phyloP scores from a whole-genome alignment of 2,329 filamentous ascomycete species.

The Pyricularia sp. region DNA sequence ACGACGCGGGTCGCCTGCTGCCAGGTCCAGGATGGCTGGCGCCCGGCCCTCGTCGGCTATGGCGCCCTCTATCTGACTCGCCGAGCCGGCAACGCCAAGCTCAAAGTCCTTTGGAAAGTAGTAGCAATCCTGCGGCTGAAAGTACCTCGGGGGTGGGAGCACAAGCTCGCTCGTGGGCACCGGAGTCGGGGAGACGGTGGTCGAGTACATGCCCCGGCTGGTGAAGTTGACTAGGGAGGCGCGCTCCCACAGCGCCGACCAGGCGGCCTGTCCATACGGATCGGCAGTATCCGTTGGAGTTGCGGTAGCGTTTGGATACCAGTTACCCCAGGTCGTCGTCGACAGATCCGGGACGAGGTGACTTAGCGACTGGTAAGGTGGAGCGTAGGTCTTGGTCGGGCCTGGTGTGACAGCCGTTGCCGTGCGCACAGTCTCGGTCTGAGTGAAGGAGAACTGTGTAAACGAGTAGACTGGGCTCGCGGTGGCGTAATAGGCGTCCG shows the following conservation, averaged over 20 bases:
- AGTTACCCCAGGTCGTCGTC: slow-evolving; percentile 27
- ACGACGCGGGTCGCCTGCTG: slow-evolving; percentile 3
- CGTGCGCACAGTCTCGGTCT: slow-evolving; percentile 23
- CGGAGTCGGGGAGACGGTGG: slow-evolving; percentile 41
- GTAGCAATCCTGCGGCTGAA: slow-evolving; percentile 32
- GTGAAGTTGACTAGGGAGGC: slow-evolving; percentile 22
- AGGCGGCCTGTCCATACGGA: slow-evolving; percentile 25
- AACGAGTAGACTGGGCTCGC: slow-evolving; percentile 7
- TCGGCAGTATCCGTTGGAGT: slow-evolving; percentile 19
- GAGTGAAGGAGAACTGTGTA: slow-evolving; percentile 18
- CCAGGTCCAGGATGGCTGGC: slow-evolving; percentile 28
- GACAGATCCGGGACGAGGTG: slow-evolving; percentile 20
- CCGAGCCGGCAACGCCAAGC: slow-evolving; percentile 34
- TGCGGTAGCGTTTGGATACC: slow-evolving; percentile 20
- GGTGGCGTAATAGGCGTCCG: neutral
- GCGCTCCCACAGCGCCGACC: slow-evolving; percentile 21
- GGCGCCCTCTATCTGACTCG: slow-evolving; percentile 32
- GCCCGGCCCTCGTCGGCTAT: slow-evolving; percentile 28
- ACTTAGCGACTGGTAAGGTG: slow-evolving; percentile 20
- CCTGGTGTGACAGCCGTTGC: slow-evolving; percentile 19
- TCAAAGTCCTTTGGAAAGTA: slow-evolving; percentile 34
- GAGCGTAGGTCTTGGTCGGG: slow-evolving; percentile 20
- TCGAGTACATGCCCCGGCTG: slow-evolving; percentile 12
- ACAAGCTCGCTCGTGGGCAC: slow-evolving; percentile 40
- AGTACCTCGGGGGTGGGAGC: slow-evolving; percentile 38